Evolutionary conservation across 768 basidiomycete genomes (phyloP).

Genomic region (Pleurotus sapidus): DNA sequence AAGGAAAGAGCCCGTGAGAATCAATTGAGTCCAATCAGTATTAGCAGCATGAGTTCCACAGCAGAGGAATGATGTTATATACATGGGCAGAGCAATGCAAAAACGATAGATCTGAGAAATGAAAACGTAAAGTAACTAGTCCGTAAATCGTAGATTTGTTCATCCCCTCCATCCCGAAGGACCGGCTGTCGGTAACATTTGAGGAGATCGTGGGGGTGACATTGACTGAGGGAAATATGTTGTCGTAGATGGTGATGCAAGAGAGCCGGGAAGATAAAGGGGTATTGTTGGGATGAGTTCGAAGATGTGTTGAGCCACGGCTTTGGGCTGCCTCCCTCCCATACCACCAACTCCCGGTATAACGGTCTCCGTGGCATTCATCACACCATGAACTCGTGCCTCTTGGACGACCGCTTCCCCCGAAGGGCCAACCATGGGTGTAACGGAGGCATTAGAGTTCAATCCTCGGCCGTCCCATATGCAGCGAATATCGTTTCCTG

Average conservation of each 20-base stretch:
- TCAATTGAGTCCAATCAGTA: too few species aligned
- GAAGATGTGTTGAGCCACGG: constrained; percentile 70
- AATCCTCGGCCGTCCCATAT: constrained; percentile 85
- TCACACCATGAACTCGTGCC: constrained; percentile 83
- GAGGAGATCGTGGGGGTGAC: constrained; percentile 58
- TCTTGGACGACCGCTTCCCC: constrained; percentile 65
- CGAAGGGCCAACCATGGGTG: constrained; percentile 46
- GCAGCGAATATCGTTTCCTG: constrained; percentile 80
- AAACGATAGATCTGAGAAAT: not conserved
- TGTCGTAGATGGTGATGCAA: constrained; percentile 51
- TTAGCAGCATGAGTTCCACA: not conserved
- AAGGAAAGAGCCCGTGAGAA: too few species aligned
- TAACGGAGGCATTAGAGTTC: constrained; percentile 58
- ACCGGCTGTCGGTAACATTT: constrained; percentile 27
- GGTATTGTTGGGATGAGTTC: constrained; percentile 78
- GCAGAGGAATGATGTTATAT: not conserved
- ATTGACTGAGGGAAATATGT: constrained; percentile 51
- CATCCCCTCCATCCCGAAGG: constrained; percentile 6
- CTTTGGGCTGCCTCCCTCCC: constrained; percentile 35
- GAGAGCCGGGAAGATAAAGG: constrained; percentile 58
- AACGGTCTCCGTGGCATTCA: constrained; percentile 55
- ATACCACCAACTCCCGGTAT: constrained; percentile 22
- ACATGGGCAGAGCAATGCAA: constrained; percentile 5
- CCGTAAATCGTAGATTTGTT: not conserved
- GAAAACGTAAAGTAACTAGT: not conserved